These are phyloP conservation scores for Phellinidium pouzarii DNA, from an alignment of 1,284 basidiomycete genomes.

Conservation along the genomic window DNA sequence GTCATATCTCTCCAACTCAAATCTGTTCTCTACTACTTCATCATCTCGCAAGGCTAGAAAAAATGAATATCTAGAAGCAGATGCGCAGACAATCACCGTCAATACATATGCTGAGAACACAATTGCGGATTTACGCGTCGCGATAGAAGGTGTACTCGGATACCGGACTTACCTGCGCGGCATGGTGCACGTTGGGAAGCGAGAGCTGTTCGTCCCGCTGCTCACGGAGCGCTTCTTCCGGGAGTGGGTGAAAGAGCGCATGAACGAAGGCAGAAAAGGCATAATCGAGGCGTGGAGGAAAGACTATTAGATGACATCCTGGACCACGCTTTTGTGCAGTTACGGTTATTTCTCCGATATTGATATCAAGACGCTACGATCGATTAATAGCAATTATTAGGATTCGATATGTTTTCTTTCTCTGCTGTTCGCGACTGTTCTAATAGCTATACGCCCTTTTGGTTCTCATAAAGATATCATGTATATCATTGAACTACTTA, in stretches of 20 bases:
- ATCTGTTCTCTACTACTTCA: neutral
- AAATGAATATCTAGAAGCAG: neutral
- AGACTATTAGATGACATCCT: neutral
- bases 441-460: too few relatives aligned
- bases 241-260: slow-evolving; percentile 14
- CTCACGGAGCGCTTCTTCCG: slow-evolving; percentile 5
- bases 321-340: too few relatives aligned
- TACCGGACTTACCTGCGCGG: slow-evolving; percentile 5
- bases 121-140: slow-evolving; percentile 5
- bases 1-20: neutral
- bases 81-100: neutral
- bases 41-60: neutral
- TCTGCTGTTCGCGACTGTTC: too few relatives aligned
- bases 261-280: slow-evolving; percentile 2
- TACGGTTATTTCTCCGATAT: too few relatives aligned
- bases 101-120: neutral
- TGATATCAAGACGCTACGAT: too few relatives aligned
- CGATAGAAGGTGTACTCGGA: slow-evolving; percentile 1
- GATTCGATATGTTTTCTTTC: too few relatives aligned
- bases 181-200: slow-evolving; percentile 3
- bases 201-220: slow-evolving; percentile 10
- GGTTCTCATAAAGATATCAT: too few relatives aligned
- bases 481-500: too few relatives aligned
- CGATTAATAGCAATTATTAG: too few relatives aligned
- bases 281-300: slow-evolving; percentile 10